These are phyloP conservation scores for Penicillium simplicissimum DNA, from an alignment of 495 filamentous ascomycete genomes.

Conservation along the genomic window DNA sequence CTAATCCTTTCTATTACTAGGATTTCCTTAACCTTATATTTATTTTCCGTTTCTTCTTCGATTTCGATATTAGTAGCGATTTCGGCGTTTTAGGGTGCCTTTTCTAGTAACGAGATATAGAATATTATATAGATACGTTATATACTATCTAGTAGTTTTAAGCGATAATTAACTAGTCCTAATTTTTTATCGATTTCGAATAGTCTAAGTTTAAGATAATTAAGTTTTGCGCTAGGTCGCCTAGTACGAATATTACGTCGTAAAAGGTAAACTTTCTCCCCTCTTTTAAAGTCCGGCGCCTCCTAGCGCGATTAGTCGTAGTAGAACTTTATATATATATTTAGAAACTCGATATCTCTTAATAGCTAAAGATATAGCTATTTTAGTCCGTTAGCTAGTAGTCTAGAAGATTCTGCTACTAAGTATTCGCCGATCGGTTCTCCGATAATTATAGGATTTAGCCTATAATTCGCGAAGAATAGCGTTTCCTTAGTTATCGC, in stretches of 20 bases:
- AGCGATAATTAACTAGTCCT: conserved; percentile 11
- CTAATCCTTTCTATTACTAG: conserved; percentile 8
- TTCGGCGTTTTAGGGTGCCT: conserved; percentile 8
- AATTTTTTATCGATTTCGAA: conserved; percentile 11
- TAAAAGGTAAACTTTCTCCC: conserved; percentile 34
- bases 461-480: conserved; percentile 12
- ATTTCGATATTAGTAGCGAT: conserved; percentile 10
- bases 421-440: conserved; percentile 7
- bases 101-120: conserved; percentile 20
- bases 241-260: conserved; percentile 10
- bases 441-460: conserved; percentile 12
- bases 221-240: neutral
- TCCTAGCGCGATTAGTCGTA: conserved; percentile 21
- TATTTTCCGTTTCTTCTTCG: conserved; percentile 6
- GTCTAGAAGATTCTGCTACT: neutral
- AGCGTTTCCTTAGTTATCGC: conserved; percentile 4
- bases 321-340: conserved; percentile 16
- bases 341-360: conserved; percentile 22
- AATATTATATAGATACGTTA: conserved; percentile 11
- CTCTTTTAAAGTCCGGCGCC: conserved; percentile 24
- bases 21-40: conserved; percentile 17
- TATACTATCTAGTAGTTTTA: conserved; percentile 18
- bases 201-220: conserved; percentile 2
- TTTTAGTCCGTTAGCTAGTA: conserved; percentile 9
- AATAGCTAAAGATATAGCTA: conserved; percentile 20